A percentile compares a stretch with the other conserved stretches of the same genome.
These are phyloP conservation scores for Trypanosoma caninum DNA, from an alignment of 208 protist species.

Conservation along the genomic window DNA sequence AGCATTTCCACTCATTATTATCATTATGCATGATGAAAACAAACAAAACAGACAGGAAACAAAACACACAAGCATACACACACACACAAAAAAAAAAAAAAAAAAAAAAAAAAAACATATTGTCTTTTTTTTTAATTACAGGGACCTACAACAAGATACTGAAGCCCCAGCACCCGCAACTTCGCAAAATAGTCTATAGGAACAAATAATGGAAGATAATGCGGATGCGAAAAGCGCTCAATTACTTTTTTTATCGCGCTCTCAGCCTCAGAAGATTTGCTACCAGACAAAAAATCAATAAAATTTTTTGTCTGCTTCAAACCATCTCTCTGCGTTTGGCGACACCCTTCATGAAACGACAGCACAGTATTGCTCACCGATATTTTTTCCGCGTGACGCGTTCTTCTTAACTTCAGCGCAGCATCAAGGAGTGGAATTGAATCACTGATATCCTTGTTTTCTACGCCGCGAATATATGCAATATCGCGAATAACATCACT, in stretches of 20 bases:
- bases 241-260: not conserved
- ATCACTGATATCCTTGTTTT: constrained; percentile 36
- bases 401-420: constrained; percentile 21
- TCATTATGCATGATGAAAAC: no score
- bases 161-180: constrained; percentile 20
- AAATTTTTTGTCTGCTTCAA: no score
- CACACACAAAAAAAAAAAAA: constrained; percentile 12
- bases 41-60: no score
- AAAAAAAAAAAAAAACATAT: constrained; percentile 5
- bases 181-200: constrained; percentile 19
- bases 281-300: no score
- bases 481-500: constrained; percentile 31
- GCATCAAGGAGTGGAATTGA: constrained; percentile 30
- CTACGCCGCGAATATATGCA: constrained; percentile 30
- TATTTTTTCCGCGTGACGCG: no score
- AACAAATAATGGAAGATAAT: constrained; percentile 43
- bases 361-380: no score
- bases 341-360: no score
- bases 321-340: no score
- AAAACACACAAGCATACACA: no score
- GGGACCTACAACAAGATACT: not conserved
- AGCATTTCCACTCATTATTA: no score
- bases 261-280: no score
- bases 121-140: not conserved
- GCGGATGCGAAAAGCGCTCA: constrained; percentile 1